Conservation (phyloP, 2,329 filamentous ascomycete species). For the Trichoderma pleuroti region DNA sequence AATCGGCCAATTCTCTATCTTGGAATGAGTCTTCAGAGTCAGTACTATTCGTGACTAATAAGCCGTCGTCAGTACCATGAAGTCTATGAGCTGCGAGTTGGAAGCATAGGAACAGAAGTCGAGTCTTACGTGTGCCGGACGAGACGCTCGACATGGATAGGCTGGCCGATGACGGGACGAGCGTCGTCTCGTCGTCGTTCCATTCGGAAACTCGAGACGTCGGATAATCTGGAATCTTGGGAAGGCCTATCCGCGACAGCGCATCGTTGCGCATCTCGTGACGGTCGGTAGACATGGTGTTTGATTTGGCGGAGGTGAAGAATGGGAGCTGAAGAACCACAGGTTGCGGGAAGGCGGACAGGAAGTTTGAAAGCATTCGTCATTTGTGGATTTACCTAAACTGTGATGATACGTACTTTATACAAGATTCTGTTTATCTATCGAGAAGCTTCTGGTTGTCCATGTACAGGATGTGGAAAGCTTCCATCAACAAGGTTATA, state of each 20-base stretch:
- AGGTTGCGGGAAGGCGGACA: not conserved
- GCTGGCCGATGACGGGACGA: not conserved
- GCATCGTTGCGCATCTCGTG: not conserved
- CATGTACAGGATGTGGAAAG: not conserved
- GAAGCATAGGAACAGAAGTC: not conserved
- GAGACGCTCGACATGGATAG: not conserved
- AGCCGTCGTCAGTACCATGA: not conserved
- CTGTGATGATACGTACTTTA: not conserved
- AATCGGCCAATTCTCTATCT: not conserved
- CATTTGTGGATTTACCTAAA: not conserved
- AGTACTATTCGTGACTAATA: not conserved
- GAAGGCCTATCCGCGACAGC: not conserved
- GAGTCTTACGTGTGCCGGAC: not conserved
- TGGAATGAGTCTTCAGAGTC: not conserved
- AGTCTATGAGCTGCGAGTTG: not conserved
- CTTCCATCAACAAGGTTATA: not conserved
- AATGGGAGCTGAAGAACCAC: not conserved
- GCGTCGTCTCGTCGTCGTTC: not conserved
- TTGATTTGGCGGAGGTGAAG: not conserved
- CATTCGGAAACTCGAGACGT: not conserved
- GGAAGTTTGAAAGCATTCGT: not conserved
- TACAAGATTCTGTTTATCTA: not conserved
- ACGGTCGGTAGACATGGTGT: not conserved
- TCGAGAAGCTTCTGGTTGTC: not conserved
- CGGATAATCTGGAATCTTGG: not conserved